Evolutionary conservation across 2,329 filamentous ascomycete genomes (phyloP).

Genomic region (Zasmidium citrigriseum): DNA sequence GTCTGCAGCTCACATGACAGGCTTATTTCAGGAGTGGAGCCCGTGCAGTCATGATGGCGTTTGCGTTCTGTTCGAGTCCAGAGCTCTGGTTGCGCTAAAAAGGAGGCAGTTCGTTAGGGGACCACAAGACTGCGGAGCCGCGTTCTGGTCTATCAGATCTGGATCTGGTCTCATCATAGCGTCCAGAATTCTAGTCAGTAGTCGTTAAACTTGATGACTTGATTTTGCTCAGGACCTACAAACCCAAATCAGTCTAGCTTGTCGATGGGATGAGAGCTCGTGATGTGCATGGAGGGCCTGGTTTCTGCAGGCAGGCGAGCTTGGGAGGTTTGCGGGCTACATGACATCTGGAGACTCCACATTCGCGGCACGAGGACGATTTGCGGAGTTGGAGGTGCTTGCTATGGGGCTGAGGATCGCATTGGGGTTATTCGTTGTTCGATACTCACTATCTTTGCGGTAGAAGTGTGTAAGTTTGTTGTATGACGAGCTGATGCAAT

Average conservation of each 20-base stretch:
- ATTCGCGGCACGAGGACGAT: neutral
- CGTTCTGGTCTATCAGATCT: too few relatives aligned
- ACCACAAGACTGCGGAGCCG: too few relatives aligned
- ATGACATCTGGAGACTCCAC: neutral
- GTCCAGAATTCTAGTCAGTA: too few relatives aligned
- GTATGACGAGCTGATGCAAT: too few relatives aligned
- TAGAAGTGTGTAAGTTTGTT: too few relatives aligned
- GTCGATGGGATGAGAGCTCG: neutral
- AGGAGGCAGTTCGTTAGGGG: too few relatives aligned
- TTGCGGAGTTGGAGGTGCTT: neutral
- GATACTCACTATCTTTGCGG: neutral
- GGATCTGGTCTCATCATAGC: too few relatives aligned
- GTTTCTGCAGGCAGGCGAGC: neutral
- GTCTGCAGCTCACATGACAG: too few relatives aligned
- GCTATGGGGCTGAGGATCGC: neutral
- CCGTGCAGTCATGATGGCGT: too few relatives aligned
- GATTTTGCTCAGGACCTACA: neutral
- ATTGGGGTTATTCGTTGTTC: neutral
- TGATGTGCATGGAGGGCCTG: neutral
- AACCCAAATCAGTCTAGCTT: neutral
- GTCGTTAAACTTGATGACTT: neutral
- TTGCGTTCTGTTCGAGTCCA: too few relatives aligned
- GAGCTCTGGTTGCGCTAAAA: too few relatives aligned
- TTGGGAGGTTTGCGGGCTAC: neutral
- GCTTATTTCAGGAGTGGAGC: too few relatives aligned